A percentile compares a stretch with the other conserved stretches of the same genome.
Evolutionary conservation across 352 stramenopile species (phyloP).

Genomic region (Pythium diclinum): DNA sequence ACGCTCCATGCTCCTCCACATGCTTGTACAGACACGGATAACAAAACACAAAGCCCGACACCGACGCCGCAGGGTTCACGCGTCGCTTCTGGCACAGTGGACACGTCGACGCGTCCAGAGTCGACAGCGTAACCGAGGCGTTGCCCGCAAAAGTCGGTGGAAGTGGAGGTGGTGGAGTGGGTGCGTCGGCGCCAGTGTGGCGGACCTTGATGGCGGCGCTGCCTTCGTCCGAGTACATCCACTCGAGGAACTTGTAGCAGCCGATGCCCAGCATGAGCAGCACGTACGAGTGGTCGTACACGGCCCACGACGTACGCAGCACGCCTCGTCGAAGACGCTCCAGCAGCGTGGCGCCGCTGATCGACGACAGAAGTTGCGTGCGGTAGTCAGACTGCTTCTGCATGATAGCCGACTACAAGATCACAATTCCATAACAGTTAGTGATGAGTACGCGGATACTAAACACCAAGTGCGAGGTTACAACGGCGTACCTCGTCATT

Average conservation of each 20-base stretch:
- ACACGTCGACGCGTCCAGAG: conserved; percentile 50
- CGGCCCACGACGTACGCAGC: conserved; percentile 57
- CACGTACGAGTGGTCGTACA: conserved; percentile 80
- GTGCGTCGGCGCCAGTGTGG: conserved; percentile 48
- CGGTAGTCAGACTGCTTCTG: conserved; percentile 61
- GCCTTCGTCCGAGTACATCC: conserved; percentile 87
- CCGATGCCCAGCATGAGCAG: conserved; percentile 73
- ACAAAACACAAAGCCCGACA: conserved; percentile 82
- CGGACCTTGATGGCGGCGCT: conserved; percentile 50
- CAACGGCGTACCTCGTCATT: conserved; percentile 51
- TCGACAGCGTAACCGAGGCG: conserved; percentile 40
- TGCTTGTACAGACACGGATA: conserved; percentile 80
- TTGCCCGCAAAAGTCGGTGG: conserved; percentile 63
- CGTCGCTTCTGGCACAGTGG: conserved; percentile 68
- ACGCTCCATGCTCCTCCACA: conserved; percentile 64
- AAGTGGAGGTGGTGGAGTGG: conserved; percentile 68
- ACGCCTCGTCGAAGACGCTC: conserved; percentile 40
- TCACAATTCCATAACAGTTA: neutral
- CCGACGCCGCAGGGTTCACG: conserved; percentile 69
- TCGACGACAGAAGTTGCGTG: conserved; percentile 41
- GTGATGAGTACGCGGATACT: neutral
- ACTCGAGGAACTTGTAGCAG: conserved; percentile 85
- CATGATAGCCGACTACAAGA: conserved; percentile 37
- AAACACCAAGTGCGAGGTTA: neutral
- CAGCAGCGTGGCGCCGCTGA: conserved; percentile 42